Conservation (phyloP, 2,329 filamentous ascomycete species). For the Rutstroemia sp. region DNA sequence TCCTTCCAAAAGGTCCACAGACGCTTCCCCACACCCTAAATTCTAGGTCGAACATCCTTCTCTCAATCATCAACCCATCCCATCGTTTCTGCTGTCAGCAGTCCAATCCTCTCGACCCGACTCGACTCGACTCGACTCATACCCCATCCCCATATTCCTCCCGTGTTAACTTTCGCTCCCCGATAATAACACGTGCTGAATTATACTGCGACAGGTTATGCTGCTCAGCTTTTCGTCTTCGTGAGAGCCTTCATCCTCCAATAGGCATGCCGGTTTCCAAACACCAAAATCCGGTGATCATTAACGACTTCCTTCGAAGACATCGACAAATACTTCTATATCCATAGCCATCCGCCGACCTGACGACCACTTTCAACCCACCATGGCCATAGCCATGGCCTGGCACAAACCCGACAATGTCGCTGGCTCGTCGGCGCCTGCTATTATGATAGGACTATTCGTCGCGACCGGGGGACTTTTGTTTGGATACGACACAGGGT, state of each 20-base stretch:
- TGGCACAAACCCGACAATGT: slow-evolving; percentile 71
- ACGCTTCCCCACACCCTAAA: slow-evolving; percentile 8
- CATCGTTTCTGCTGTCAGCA: neutral
- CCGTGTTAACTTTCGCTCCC: neutral
- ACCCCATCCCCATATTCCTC: neutral
- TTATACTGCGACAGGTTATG: slow-evolving; percentile 16
- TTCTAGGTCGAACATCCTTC: slow-evolving; percentile 4
- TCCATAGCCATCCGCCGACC: slow-evolving; percentile 13
- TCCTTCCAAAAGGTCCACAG: slow-evolving; percentile 3
- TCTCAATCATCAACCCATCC: neutral
- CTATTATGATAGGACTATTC: slow-evolving; percentile 65
- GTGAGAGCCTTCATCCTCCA: slow-evolving; percentile 18
- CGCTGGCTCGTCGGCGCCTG: slow-evolving; percentile 63
- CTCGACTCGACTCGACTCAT: neutral
- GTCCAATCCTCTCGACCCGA: neutral
- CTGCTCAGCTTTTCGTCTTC: slow-evolving; percentile 15
- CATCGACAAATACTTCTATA: slow-evolving; percentile 11
- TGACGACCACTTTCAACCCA: slow-evolving; percentile 15
- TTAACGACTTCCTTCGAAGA: slow-evolving; percentile 15
- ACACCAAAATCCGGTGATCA: slow-evolving; percentile 23
- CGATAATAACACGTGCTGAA: slow-evolving; percentile 1
- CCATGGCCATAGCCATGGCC: slow-evolving; percentile 25
- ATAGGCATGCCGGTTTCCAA: slow-evolving; percentile 25
- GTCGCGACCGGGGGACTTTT: slow-evolving; percentile 62
- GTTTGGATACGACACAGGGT: slow-evolving; percentile 66